phyloP scores from a whole-genome alignment of 169 alveolate genomes.

The Plasmodium vinckei region DNA sequence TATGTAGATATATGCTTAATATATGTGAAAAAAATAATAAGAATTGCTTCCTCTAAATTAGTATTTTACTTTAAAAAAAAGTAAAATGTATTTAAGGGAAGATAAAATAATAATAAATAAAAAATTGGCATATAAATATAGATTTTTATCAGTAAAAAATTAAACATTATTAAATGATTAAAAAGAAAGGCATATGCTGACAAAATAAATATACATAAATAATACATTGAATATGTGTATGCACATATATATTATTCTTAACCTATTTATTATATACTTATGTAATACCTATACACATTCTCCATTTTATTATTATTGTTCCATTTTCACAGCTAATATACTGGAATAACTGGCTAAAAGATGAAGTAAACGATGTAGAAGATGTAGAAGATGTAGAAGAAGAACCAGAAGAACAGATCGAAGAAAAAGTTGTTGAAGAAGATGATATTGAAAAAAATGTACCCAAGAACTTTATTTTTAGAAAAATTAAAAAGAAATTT shows the following conservation, averaged over 20 bases:
- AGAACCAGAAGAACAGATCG: constrained; percentile 4
- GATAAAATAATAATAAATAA: constrained; percentile 11
- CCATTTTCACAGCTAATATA: constrained; percentile 42
- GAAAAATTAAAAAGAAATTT: constrained; percentile 66
- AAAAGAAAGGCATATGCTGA: constrained; percentile 76
- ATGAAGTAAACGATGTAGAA: constrained; percentile 24
- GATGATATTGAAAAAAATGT: constrained; percentile 66
- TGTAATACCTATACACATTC: not conserved
- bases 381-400: constrained; percentile 15
- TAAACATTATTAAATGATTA: constrained; percentile 35
- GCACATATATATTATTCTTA: not conserved
- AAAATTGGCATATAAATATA: constrained; percentile 21
- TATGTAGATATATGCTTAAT: not conserved
- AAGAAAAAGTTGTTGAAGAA: constrained; percentile 5
- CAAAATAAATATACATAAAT: constrained; percentile 1
- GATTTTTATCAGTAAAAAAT: constrained; percentile 62
- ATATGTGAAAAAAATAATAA: not conserved
- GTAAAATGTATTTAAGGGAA: constrained; percentile 12
- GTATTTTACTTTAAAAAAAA: not conserved
- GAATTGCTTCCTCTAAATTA: not conserved
- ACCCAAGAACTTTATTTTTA: constrained; percentile 60
- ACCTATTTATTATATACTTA: not conserved
- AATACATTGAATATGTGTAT: not conserved
- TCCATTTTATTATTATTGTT: not conserved
- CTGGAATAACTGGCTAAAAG: constrained; percentile 73